A percentile compares a stretch with the other conserved stretches of the same genome.
phyloP scores from a whole-genome alignment of 1,284 basidiomycete species.

The Papiliotrema fonsecae region DNA sequence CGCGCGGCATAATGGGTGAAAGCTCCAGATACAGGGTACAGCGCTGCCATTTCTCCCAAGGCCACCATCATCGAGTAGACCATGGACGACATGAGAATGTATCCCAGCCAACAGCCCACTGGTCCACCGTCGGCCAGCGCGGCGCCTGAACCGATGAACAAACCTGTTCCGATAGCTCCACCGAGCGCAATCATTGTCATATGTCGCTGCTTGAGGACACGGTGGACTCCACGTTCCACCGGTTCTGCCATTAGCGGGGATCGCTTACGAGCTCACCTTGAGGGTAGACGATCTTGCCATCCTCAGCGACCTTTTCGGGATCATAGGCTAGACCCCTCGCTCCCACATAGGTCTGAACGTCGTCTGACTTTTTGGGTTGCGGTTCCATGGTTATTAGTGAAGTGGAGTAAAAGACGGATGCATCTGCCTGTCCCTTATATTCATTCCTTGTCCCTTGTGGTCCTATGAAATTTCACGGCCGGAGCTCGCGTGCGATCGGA shows the following conservation, averaged over 20 bases:
- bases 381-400: no score
- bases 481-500: no score
- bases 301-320: neutral
- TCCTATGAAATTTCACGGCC: no score
- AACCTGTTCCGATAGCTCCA: constrained; percentile 39
- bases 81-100: constrained; percentile 44
- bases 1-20: constrained; percentile 49
- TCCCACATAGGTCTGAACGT: constrained; percentile 3
- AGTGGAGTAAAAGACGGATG: no score
- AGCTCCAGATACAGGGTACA: constrained; percentile 43
- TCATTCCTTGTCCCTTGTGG: no score
- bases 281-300: no score
- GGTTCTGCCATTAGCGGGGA: no score
- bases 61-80: constrained; percentile 46
- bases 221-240: constrained; percentile 1
- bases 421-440: no score
- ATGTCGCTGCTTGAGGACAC: constrained; percentile 20
- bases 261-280: no score
- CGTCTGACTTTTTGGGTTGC: neutral
- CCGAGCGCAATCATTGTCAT: constrained; percentile 31
- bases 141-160: constrained; percentile 52
- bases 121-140: constrained; percentile 52
- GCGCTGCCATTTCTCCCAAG: constrained; percentile 50
- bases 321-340: neutral
- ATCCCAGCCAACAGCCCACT: constrained; percentile 45